Evolutionary conservation across 2,329 filamentous ascomycete species (phyloP), one percentile per base, ranked within the genome.

Genomic region (Fonsecaea multimorphosa): DNA sequence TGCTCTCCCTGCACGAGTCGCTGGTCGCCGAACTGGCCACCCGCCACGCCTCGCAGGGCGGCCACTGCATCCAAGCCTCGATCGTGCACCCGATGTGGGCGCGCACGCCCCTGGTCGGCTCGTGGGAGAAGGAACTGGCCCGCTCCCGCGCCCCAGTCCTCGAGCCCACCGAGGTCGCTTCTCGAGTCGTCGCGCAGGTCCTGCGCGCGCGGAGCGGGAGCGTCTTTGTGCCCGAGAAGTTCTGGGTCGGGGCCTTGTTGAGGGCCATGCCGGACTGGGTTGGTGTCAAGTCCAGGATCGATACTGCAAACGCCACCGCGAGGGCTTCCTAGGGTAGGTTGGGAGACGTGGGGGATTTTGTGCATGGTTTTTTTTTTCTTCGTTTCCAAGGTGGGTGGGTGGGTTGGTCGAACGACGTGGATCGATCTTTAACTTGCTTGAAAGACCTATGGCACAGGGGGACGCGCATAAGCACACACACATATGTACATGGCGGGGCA

Each of bases 1-100:
- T 87, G 1, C 74, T 90, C 16, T 79, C 86, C 1, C 88, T 92
- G 76, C 89, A 92, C 73, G 89, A 92, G 74, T 89, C 52, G 0
- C 76, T 90, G 2, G 78, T 83, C 0, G 81, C 83, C 1, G 87
- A 90, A 76, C 76, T 90, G 58, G 77, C 76, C 44, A 86, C 85
- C 5, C 78, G 82, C 34, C 90, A 92, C 76, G 40, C 58, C 16
- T 40, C 63, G 46, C 46, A 61, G 22, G 58, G 58, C 12, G 69
- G 69, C 1, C 65, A 70, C 34, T 66, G 61, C 32, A 58, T 71
- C 31, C 64, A 67, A 32, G 66, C 65, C 1, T 61, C 61, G 12
- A 68, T 66, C 58, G 63, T 71, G 1, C 70, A 71, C 49, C 70
- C 70, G 3, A 63, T 67, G 38, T 70, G 67, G 69, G 67, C 66